These are phyloP conservation scores for Epichloe uncinata DNA, from an alignment of 2,329 filamentous ascomycete species.

Conservation along the genomic window DNA sequence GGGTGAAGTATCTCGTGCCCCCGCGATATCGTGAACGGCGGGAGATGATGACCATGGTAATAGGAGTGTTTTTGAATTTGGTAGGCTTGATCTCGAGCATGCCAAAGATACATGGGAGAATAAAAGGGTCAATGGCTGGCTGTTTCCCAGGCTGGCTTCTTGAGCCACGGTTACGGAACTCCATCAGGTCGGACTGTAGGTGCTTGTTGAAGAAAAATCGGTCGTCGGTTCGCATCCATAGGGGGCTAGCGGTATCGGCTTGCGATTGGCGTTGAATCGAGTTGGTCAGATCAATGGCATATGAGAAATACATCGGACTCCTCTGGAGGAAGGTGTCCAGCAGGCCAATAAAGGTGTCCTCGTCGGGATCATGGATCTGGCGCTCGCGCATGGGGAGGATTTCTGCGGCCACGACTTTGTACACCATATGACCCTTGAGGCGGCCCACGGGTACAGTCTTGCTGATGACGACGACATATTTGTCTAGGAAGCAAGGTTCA, in stretches of 20 bases:
- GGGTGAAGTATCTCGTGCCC: constrained; percentile 88
- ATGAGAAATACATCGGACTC: constrained; percentile 95
- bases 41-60: constrained; percentile 81
- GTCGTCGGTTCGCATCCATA: constrained; percentile 90
- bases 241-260: constrained; percentile 52
- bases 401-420: constrained; percentile 82
- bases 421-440: constrained; percentile 90
- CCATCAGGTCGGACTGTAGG: constrained; percentile 78
- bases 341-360: constrained; percentile 78
- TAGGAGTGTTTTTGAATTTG: constrained; percentile 66
- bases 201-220: constrained; percentile 99
- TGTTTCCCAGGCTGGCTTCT: constrained; percentile 57
- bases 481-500: constrained; percentile 40
- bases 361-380: constrained; percentile 80
- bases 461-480: constrained; percentile 93
- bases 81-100: constrained; percentile 88
- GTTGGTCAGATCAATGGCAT: constrained; percentile 93
- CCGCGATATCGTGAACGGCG: constrained; percentile 77
- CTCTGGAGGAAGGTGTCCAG: constrained; percentile 71
- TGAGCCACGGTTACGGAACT: constrained; percentile 58
- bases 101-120: constrained; percentile 89
- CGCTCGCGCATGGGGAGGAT: constrained; percentile 89
- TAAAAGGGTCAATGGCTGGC: constrained; percentile 73
- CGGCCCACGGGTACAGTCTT: constrained; percentile 85
- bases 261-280: constrained; percentile 89